Base-by-base conservation (phyloP, 139 green algal species). In the Closterium sp. region DNA sequence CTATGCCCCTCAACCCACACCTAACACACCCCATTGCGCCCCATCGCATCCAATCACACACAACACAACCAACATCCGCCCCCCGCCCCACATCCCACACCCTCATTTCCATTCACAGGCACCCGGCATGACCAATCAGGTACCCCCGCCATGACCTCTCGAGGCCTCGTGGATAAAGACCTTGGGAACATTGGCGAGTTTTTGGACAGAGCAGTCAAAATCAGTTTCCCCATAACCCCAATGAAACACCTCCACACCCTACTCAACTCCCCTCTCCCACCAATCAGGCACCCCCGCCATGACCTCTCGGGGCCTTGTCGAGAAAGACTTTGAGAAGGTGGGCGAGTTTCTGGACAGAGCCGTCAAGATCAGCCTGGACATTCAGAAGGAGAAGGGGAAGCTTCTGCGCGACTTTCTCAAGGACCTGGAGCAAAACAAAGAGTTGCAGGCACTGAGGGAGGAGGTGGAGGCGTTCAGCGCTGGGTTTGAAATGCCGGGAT, bases 331-430 rank as follows among this genome's bases (percentile, higher is more conserved):
- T 95, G 95, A 95, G 87, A 86, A 95, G 70, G 96, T 98, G 9
- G 97, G 90, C 21, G 96, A 96, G 13, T 97, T 98, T 91, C 87
- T 98, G 87, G 94, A 97, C 92, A 84, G 95, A 42, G 95, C 91
- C 2, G 91, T 95, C 2, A 96, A 98, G 94, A 93, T 96, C 32
- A 88, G 88, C n/a, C 94, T 96, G 91, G 45, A 96, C 31, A 92
- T 99, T 87, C 97, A 94, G 29, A 90, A 90, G 24, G 95, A 86
- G 88, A 94, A 96, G 70, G 97, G 97, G 90, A 98, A 98, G 96
- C 94, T 97, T 94, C 96, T 98, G 85, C 97, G 97, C 92, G 97
- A 98, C 92, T 99, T 98, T 91, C 94, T 94, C 85, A 96, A 95
- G 95, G 95, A 94, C 84, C 29, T 97, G 32, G 93, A 93, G 31